Evolutionary conservation across 2,329 filamentous ascomycete species (phyloP).

Genomic region (Cadophora sp.): DNA sequence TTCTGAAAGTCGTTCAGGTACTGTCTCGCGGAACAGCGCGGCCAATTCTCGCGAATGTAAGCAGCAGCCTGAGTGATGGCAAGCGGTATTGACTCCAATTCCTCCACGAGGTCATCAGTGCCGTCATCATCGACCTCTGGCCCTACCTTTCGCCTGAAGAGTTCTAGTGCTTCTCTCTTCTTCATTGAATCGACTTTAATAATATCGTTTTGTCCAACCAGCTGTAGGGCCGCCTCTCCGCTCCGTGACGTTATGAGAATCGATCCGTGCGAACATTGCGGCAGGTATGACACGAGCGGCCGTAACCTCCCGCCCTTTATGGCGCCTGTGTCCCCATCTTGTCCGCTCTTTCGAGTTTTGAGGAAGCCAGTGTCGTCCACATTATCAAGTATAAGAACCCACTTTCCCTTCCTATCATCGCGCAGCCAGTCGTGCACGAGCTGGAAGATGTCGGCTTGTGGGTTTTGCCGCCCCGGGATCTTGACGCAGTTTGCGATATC

Average conservation of each 20-base stretch:
- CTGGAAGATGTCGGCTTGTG: slow-evolving; percentile 44
- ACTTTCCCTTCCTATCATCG: slow-evolving; percentile 37
- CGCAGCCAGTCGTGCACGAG: slow-evolving; percentile 43
- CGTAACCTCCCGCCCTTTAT: slow-evolving; percentile 20
- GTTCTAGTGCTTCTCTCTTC: not conserved
- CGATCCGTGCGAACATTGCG: slow-evolving; percentile 32
- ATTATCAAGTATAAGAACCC: slow-evolving; percentile 49
- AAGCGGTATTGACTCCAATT: not conserved
- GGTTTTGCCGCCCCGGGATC: slow-evolving; percentile 43
- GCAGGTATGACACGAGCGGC: slow-evolving; percentile 34
- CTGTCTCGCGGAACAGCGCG: not conserved
- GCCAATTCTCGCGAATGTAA: not conserved
- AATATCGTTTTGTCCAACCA: slow-evolving; percentile 12
- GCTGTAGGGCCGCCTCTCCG: too few species aligned
- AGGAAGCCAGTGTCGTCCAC: slow-evolving; percentile 44
- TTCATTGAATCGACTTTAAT: not conserved
- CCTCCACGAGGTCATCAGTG: not conserved
- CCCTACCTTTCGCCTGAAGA: too few species aligned
- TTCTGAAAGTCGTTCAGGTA: not conserved
- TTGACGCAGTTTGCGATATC: slow-evolving; percentile 45
- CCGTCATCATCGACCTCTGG: too few species aligned
- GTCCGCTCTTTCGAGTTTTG: slow-evolving; percentile 24
- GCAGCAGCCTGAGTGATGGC: not conserved
- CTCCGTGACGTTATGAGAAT: slow-evolving; percentile 35
- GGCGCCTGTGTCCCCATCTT: slow-evolving; percentile 27